Evolutionary conservation across 2,329 filamentous ascomycete species (phyloP).

Genomic region (Rutstroemia sp.): DNA sequence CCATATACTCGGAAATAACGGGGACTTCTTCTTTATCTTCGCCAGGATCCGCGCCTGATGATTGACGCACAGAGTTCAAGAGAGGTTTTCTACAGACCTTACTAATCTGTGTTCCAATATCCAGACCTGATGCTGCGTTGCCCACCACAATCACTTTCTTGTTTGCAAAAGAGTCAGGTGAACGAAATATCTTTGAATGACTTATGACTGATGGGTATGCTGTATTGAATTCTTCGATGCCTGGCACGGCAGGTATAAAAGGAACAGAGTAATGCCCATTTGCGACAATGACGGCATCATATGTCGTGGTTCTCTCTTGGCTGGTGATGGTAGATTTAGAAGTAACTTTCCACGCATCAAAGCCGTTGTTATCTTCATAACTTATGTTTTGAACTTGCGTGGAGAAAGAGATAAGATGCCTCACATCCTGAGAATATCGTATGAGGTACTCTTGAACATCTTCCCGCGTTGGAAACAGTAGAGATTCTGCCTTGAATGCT

Average conservation of each 20-base stretch:
- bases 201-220: slow-evolving; percentile 53
- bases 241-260: slow-evolving; percentile 55
- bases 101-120: slow-evolving; percentile 73
- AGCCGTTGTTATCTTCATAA: slow-evolving; percentile 20
- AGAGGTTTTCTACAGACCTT: slow-evolving; percentile 51
- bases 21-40: slow-evolving; percentile 42
- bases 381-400: slow-evolving; percentile 60
- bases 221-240: slow-evolving; percentile 51
- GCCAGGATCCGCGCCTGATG: slow-evolving; percentile 32
- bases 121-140: slow-evolving; percentile 75
- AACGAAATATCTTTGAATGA: slow-evolving; percentile 77
- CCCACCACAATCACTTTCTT: slow-evolving; percentile 81
- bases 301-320: slow-evolving; percentile 15
- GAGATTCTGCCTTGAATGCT: slow-evolving; percentile 53
- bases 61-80: slow-evolving; percentile 54
- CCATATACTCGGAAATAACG: slow-evolving; percentile 50
- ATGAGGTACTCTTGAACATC: slow-evolving; percentile 68
- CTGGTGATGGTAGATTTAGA: slow-evolving; percentile 22
- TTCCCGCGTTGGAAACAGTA: slow-evolving; percentile 68
- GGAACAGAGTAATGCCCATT: slow-evolving; percentile 69
- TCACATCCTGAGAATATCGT: slow-evolving; percentile 57
- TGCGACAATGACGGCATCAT: slow-evolving; percentile 70
- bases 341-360: slow-evolving; percentile 49
- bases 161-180: slow-evolving; percentile 49
- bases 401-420: slow-evolving; percentile 59